phyloP scores from a whole-genome alignment of 257 asterid species.

The Euphrasia confusa region DNA sequence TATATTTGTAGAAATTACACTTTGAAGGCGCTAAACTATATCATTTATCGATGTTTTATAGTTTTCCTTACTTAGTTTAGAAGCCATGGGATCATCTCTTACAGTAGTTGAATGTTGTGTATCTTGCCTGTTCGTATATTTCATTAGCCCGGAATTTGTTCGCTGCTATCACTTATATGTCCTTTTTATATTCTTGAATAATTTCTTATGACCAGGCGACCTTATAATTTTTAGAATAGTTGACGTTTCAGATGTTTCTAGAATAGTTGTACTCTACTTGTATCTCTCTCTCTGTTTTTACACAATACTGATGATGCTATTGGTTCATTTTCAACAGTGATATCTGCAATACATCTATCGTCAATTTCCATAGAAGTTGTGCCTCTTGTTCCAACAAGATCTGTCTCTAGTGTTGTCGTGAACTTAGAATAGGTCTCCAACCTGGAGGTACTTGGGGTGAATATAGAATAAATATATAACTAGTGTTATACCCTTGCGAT shows the following conservation, averaged over 20 bases:
- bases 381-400: slow-evolving; percentile 53
- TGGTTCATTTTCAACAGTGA: too few relatives aligned
- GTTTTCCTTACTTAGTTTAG: not conserved
- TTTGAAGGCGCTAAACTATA: slow-evolving; percentile 1
- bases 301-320: too few relatives aligned
- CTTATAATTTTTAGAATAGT: not conserved
- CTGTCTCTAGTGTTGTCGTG: slow-evolving; percentile 66
- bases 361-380: slow-evolving; percentile 41
- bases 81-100: not conserved
- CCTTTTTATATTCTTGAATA: not conserved
- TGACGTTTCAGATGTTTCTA: not conserved
- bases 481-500: too few relatives aligned
- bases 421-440: slow-evolving; percentile 55
- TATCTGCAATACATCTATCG: too few relatives aligned
- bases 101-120: slow-evolving; percentile 1
- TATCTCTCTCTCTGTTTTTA: too few relatives aligned
- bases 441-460: slow-evolving; percentile 35
- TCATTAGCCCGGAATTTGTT: not conserved
- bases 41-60: not conserved
- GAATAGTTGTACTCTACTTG: not conserved
- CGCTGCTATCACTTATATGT: not conserved
- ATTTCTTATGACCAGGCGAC: too few relatives aligned
- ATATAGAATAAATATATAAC: too few relatives aligned
- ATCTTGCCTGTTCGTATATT: not conserved
- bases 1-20: not conserved